A percentile compares a stretch with the other conserved stretches of the same genome.
phyloP scores from a whole-genome alignment of 345 rosid species.

The Corchorus capsularis region DNA sequence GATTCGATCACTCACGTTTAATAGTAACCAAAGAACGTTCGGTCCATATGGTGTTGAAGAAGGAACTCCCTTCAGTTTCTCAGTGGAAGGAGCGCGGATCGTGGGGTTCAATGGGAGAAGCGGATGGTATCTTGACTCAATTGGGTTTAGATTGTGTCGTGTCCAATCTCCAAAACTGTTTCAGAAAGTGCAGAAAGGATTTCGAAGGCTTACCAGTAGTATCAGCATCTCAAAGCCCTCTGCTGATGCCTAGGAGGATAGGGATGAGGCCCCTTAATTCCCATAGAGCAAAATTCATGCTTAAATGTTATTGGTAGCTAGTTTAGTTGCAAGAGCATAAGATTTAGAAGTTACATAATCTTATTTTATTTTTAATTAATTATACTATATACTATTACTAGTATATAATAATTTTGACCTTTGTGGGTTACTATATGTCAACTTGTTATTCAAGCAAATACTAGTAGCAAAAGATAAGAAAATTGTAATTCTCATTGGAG shows the following conservation, averaged over 20 bases:
- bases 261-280: background rate
- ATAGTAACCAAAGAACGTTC: conserved; percentile 59
- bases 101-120: conserved; percentile 69
- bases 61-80: conserved; percentile 70
- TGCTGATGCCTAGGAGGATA: background rate
- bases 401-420: background rate
- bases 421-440: background rate
- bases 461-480: background rate
- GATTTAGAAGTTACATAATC: background rate
- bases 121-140: conserved; percentile 76
- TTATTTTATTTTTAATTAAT: background rate
- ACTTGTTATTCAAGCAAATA: background rate
- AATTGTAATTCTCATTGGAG: background rate
- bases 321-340: background rate
- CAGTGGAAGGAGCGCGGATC: conserved; percentile 53
- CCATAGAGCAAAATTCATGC: background rate
- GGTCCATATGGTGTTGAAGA: conserved; percentile 75
- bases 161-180: conserved; percentile 47
- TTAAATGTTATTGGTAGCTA: background rate
- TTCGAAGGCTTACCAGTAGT: conserved; percentile 53
- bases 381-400: too few species aligned
- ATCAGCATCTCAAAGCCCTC: conserved; percentile 23
- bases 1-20: conserved; percentile 67
- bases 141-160: conserved; percentile 58
- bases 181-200: conserved; percentile 46